Conservation (phyloP, 768 basidiomycete genomes). For the Kwoniella sp. region DNA sequence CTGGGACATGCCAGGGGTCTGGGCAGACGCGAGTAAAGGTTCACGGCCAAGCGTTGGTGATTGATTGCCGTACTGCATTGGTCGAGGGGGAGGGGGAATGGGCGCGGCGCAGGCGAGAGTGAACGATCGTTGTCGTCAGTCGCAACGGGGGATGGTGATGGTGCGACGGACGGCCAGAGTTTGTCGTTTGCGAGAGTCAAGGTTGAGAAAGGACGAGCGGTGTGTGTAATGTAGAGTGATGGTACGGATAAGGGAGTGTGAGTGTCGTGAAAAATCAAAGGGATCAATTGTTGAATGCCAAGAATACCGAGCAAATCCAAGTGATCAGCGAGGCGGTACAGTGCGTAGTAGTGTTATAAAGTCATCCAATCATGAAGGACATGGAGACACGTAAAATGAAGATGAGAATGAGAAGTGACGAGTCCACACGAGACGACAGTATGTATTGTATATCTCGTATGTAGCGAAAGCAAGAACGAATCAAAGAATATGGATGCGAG, state of each 20-base stretch:
- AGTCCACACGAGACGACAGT: neutral
- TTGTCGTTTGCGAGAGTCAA: neutral
- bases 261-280: neutral
- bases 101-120: neutral
- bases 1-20: slow-evolving; percentile 39
- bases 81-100: slow-evolving; percentile 2
- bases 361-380: no score
- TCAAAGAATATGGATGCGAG: no score
- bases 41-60: slow-evolving; percentile 35
- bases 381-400: no score
- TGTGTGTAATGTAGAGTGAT: neutral
- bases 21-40: slow-evolving; percentile 38
- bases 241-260: neutral
- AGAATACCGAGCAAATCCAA: neutral
- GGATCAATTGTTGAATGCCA: neutral
- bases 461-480: neutral
- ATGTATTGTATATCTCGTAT: neutral
- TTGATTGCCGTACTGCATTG: slow-evolving; percentile 33
- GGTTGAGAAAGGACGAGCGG: neutral
- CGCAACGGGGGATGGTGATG: neutral
- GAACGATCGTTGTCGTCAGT: neutral
- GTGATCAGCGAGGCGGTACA: slow-evolving; percentile 1
- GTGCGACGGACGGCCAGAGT: no score
- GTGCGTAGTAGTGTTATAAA: neutral
- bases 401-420: neutral